Conservation (phyloP, 208 protist species). For the Angomonas desouzai region DNA sequence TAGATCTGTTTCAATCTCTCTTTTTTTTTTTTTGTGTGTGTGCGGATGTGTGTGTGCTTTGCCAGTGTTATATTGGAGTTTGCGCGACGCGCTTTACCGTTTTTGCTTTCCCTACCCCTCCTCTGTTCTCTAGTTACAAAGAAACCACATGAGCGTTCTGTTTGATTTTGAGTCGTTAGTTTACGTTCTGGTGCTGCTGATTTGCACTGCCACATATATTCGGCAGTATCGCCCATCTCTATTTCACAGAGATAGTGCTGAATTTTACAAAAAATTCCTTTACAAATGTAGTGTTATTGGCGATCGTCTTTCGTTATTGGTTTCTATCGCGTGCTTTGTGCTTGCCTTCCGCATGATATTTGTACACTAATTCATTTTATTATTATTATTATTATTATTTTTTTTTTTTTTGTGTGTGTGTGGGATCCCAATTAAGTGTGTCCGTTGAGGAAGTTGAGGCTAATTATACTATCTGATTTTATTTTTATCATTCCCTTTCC, state of each 20-base stretch:
- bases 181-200: slow-evolving; percentile 79
- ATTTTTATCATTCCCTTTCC: slow-evolving; percentile 5
- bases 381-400: too few species aligned
- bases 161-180: slow-evolving; percentile 87
- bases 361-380: slow-evolving; percentile 36
- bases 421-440: too few species aligned
- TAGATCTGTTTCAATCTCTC: slow-evolving; percentile 2
- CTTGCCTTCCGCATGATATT: slow-evolving; percentile 79
- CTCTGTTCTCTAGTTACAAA: background rate
- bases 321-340: slow-evolving; percentile 73
- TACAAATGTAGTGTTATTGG: slow-evolving; percentile 92
- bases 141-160: slow-evolving; percentile 70
- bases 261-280: slow-evolving; percentile 85
- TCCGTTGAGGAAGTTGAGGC: background rate
- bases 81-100: too few species aligned
- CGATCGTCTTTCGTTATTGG: slow-evolving; percentile 83
- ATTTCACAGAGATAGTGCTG: slow-evolving; percentile 80
- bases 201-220: slow-evolving; percentile 90
- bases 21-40: slow-evolving; percentile 13
- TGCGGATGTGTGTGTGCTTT: background rate
- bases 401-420: too few species aligned
- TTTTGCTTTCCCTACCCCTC: background rate
- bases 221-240: slow-evolving; percentile 82
- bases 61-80: background rate
- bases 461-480: too few species aligned